These are phyloP conservation scores for Cordyceps tenuipes DNA, from an alignment of 2,329 filamentous ascomycete species.

Conservation along the genomic window DNA sequence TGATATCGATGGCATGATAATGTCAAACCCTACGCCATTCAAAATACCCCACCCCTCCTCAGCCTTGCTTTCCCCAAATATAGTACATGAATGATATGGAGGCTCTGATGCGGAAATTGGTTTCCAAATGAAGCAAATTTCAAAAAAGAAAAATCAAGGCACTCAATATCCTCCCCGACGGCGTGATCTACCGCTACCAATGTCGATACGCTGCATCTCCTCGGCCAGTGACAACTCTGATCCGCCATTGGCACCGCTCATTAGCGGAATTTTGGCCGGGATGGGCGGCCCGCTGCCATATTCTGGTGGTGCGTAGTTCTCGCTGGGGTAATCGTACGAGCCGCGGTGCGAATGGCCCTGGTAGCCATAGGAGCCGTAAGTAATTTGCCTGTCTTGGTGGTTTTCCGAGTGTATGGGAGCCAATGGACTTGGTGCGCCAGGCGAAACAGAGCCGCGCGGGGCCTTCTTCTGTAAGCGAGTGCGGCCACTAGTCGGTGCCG, in stretches of 20 bases:
- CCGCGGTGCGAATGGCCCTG: constrained; percentile 32
- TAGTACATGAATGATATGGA: constrained; percentile 10
- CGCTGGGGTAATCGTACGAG: constrained; percentile 45
- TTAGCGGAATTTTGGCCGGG: constrained; percentile 62
- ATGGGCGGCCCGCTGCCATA: constrained; percentile 44
- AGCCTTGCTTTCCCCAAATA: constrained; percentile 8
- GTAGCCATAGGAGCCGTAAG: constrained; percentile 22
- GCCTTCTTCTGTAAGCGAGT: constrained; percentile 59
- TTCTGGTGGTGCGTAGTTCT: constrained; percentile 40
- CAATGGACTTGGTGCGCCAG: constrained; percentile 38
- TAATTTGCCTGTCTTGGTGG: constrained; percentile 36
- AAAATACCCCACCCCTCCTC: background rate
- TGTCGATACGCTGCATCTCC: constrained; percentile 61
- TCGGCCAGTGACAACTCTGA: constrained; percentile 54
- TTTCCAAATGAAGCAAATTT: background rate
- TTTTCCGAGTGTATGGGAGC: constrained; percentile 45
- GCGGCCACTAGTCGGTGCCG: constrained; percentile 33
- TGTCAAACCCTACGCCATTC: background rate
- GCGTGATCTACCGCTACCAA: constrained; percentile 51
- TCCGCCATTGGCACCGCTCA: constrained; percentile 35
- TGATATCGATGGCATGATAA: background rate
- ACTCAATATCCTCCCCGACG: constrained; percentile 37
- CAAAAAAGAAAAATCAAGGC: background rate
- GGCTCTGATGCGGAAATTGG: background rate
- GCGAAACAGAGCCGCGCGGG: constrained; percentile 33